A percentile compares a stretch with the other conserved stretches of the same genome.
Conservation (phyloP, 371 early-diverging fungal genomes). For the Mucor indicus region DNA sequence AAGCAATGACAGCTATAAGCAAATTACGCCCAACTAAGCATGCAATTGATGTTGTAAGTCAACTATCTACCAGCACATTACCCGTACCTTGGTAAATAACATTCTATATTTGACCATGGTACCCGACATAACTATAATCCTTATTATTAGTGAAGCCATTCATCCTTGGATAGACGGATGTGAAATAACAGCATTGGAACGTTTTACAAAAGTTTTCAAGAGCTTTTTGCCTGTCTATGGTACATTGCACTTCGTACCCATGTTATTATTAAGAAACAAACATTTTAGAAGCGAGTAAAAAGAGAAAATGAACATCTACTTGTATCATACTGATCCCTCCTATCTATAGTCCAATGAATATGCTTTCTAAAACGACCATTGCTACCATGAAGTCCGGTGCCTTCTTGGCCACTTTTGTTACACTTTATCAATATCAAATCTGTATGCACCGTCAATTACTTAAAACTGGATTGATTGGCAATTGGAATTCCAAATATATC, state of each 20-base stretch:
- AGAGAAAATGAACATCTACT: conserved; percentile 1
- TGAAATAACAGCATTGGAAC: conserved; percentile 36
- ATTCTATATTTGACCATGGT: background rate
- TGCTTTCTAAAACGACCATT: conserved; percentile 45
- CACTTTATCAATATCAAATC: conserved; percentile 57
- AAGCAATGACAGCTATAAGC: conserved; percentile 35
- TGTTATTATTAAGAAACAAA: conserved; percentile 56
- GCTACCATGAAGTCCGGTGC: conserved; percentile 60
- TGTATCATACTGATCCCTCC: background rate
- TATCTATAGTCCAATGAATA: conserved; percentile 38
- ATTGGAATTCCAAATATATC: conserved; percentile 55
- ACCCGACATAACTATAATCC: background rate
- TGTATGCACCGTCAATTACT: conserved; percentile 61
- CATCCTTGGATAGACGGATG: conserved; percentile 67
- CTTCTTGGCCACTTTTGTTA: conserved; percentile 62
- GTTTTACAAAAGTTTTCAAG: conserved; percentile 54
- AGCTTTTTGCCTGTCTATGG: conserved; percentile 66
- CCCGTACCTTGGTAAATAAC: conserved; percentile 34
- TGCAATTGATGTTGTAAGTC: conserved; percentile 33
- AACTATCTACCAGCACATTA: conserved; percentile 22
- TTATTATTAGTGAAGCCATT: conserved; percentile 47
- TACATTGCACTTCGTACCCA: conserved; percentile 70
- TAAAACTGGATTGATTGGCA: conserved; percentile 28
- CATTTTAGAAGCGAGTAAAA: conserved; percentile 58
- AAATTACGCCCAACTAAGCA: conserved; percentile 45